These are phyloP conservation scores for Coniochaeta sp. DNA, from an alignment of 2,329 filamentous ascomycete species.

Conservation along the genomic window DNA sequence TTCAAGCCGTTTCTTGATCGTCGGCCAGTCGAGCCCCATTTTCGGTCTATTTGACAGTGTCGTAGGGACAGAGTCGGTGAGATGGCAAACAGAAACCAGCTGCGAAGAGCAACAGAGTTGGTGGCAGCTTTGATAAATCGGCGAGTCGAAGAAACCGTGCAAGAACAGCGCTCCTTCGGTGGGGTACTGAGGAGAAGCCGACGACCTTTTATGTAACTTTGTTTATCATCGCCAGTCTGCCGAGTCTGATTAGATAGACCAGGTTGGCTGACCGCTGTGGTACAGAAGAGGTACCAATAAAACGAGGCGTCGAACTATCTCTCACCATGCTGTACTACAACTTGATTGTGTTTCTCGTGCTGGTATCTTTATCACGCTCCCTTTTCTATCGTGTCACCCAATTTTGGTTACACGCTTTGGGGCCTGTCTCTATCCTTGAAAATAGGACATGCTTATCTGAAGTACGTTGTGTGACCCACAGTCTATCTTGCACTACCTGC, in stretches of 20 bases:
- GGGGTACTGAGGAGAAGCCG: background rate
- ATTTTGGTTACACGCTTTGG: background rate
- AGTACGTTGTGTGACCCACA: background rate
- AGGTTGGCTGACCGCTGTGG: background rate
- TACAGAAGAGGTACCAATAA: background rate
- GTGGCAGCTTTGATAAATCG: background rate
- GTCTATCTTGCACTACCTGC: background rate
- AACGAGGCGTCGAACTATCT: background rate
- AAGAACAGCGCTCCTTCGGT: background rate
- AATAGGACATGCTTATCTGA: background rate
- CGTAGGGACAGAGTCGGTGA: background rate
- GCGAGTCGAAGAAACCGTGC: background rate
- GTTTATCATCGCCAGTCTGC: background rate
- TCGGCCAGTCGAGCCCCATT: background rate
- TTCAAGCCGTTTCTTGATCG: constrained; percentile 1
- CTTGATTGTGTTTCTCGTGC: background rate
- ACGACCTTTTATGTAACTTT: background rate
- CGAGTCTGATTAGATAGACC: background rate
- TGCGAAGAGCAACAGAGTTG: background rate
- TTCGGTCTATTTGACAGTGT: background rate
- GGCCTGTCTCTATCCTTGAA: background rate
- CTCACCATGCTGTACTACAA: background rate
- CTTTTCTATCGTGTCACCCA: background rate
- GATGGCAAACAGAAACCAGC: background rate
- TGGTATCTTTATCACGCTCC: background rate